phyloP scores from a whole-genome alignment of 2,329 filamentous ascomycete species.

The Apiospora kogelbergensis region DNA sequence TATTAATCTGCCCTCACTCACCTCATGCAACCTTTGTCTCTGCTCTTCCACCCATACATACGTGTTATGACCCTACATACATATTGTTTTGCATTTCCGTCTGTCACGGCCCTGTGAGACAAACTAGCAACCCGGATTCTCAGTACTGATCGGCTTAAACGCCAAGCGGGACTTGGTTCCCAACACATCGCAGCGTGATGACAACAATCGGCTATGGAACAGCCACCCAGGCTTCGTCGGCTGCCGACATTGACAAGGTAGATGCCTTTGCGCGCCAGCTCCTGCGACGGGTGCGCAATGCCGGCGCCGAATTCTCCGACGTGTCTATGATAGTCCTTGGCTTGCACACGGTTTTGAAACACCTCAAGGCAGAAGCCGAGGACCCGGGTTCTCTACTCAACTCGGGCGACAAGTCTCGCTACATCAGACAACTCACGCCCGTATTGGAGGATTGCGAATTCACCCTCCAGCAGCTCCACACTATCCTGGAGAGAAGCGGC shows the following conservation, averaged over 20 bases:
- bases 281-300: constrained; percentile 52
- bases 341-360: constrained; percentile 56
- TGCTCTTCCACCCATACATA: background rate
- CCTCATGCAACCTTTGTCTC: background rate
- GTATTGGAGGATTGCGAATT: constrained; percentile 57
- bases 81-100: background rate
- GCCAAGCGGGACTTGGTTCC: constrained; percentile 14
- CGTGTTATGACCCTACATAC: background rate
- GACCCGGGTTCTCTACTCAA: constrained; percentile 57
- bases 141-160: constrained; percentile 3
- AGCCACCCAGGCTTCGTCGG: constrained; percentile 21
- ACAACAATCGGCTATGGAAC: constrained; percentile 29
- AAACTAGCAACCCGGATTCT: background rate
- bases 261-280: constrained; percentile 56
- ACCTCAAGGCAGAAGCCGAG: constrained; percentile 57
- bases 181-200: constrained; percentile 14
- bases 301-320: constrained; percentile 48
- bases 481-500: constrained; percentile 48
- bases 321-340: constrained; percentile 50
- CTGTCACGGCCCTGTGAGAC: background rate
- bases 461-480: constrained; percentile 54
- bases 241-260: constrained; percentile 53
- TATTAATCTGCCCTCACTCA: background rate
- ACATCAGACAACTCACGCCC: constrained; percentile 48
- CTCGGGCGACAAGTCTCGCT: constrained; percentile 39